Base-by-base conservation (phyloP, 331 rosid species). In the Quercus phellos region DNA sequence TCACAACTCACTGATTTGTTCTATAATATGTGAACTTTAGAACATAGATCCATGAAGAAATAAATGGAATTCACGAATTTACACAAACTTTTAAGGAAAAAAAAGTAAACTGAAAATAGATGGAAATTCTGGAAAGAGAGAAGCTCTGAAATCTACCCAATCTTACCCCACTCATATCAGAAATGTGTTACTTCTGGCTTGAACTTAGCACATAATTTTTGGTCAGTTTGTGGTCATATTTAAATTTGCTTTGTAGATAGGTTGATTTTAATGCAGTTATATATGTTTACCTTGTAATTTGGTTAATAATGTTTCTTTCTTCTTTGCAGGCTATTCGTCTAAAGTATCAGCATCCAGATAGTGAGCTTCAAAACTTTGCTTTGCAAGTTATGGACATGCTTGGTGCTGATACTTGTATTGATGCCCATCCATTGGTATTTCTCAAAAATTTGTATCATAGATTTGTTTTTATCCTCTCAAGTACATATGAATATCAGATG, bases 311-410 rank as follows among this genome's bases (percentile, higher is more conserved):
- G 35, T 13, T 64, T 54, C 4, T 61, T 81, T 78, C 73, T 85
- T 68, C 13, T 66, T 80, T 90, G 84, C 91, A 95, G 99, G 93
- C 92, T 53, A 87, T 95, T 80, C 99, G 89, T 61, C 83, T 87
- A 26, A 91, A 90, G 77, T 95, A 95, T 85, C 80, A 82, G 80
- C 97, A 85, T 82, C 97, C 99, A 46, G 99, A 95, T 70, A 86
- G 87, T 72, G 98, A 92, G 88, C 97, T 95, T 43, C 98, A 86
- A 87, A 85, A 81, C 85, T 93, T 79, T 66, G 93, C 90, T n/a
- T 55, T 89, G 84, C 96, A 89, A 85, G 92, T 93, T 74, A 84
- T 95, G 86, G 98, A 93, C 73, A 86, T 93, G 92, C 97, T 95
- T 76, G 78, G 80, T 38, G 85, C 88, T 71, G 98, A 95, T 88